Evolutionary conservation across 257 asterid species (phyloP), one percentile per base, ranked within the genome.

Genomic region (Euphrasia confusa): DNA sequence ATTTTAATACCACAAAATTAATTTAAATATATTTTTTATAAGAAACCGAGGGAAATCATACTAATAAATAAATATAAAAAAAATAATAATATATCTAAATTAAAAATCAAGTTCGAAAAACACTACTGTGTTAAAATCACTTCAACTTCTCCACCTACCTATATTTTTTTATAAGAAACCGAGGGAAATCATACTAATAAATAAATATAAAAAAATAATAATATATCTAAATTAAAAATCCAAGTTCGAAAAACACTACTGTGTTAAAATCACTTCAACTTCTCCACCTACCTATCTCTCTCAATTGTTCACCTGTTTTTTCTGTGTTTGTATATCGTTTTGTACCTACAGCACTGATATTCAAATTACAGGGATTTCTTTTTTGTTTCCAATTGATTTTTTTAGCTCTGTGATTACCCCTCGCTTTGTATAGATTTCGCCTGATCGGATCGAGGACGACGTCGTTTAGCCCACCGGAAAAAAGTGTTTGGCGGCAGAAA

Each of bases 371-470:
- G 65, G 17, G 12, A 35, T 13, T 45, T 45, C 66, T 66, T 30
- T 53, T 0, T 64, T 45, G 10, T 39, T 27, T 4, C 48, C 60
- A 39, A 9, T 56, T 48, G 2, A 28, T 66, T 54, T n/a, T 48
- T 45, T 55, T 71, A 3, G 58, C 21, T 37, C 68, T 15, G 53
- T 40, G 62, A 18, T 52, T 53, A 49, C 24, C 60, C n/a, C 44
- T 58, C 42, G 18, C 14, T 67, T 66, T 42, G 53, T 45, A 35
- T 7, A 9, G 77, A 12, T 67, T 54, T n/a, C 72, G 9, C 65
- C 66, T 57, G 69, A 52, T 74, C 69, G 54, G 80, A 69, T 72
- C 76, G 68, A 69, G 65, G 76, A 66, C 68, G 71, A 27, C 69
- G 70, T 58, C 35, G 48, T 40, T 64, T 54, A 63, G 12, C n/a